Evolutionary conservation across 495 filamentous ascomycete genomes (phyloP).

Genomic region (Astrocystis sublimbata): DNA sequence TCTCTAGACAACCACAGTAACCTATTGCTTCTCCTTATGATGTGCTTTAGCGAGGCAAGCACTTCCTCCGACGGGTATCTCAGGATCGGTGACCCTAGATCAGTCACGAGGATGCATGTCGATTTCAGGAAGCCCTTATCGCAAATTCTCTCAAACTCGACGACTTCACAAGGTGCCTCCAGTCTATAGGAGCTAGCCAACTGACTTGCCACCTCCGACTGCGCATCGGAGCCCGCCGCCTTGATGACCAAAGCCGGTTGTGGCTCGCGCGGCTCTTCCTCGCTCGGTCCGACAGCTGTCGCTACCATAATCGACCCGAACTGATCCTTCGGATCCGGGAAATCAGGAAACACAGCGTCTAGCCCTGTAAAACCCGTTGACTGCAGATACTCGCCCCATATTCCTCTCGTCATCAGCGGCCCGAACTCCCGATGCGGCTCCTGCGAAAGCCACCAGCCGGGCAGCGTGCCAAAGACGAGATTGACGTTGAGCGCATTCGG

Average conservation of each 20-base stretch:
- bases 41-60: conserved; percentile 9
- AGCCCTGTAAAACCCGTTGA: conserved; percentile 44
- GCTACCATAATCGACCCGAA: conserved; percentile 10
- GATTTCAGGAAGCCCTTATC: background rate
- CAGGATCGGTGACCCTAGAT: conserved; percentile 9
- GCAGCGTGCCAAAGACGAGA: conserved; percentile 36
- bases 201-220: background rate
- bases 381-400: conserved; percentile 42
- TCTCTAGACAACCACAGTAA: conserved; percentile 39
- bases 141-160: background rate
- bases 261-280: background rate
- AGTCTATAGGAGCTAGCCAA: background rate
- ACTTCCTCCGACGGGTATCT: conserved; percentile 1
- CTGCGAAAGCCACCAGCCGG: conserved; percentile 50
- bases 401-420: conserved; percentile 30
- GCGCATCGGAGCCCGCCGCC: background rate
- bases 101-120: conserved; percentile 18
- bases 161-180: background rate
- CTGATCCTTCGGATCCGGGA: conserved; percentile 10
- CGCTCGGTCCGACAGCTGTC: background rate
- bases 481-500: conserved; percentile 28
- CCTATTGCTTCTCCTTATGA: conserved; percentile 18
- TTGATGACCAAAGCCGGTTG: background rate
- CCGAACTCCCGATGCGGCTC: conserved; percentile 35
- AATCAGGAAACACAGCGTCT: conserved; percentile 32